These are phyloP conservation scores for Suillus subaureus DNA, from an alignment of 768 basidiomycete genomes.

Conservation along the genomic window DNA sequence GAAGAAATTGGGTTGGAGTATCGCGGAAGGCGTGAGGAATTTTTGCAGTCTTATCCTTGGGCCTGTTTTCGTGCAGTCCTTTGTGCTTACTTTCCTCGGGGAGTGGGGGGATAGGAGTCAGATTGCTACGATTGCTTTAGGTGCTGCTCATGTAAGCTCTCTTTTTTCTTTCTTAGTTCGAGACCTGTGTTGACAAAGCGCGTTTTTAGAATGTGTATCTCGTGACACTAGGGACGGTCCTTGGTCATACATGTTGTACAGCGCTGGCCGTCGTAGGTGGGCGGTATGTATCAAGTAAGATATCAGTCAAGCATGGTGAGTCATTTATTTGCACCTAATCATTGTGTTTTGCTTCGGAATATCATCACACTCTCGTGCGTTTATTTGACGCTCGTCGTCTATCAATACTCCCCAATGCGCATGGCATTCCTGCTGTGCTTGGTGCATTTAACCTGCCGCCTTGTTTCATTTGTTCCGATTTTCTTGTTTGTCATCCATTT, in stretches of 20 bases:
- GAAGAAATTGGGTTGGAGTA: not conserved
- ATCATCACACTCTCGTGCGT: conserved; percentile 74
- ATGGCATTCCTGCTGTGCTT: conserved; percentile 59
- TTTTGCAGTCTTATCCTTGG: conserved; percentile 82
- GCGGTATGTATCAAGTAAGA: conserved; percentile 88
- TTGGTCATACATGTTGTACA: conserved; percentile 87
- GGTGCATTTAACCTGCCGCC: conserved; percentile 63
- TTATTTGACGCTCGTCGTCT: conserved; percentile 49
- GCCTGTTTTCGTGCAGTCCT: conserved; percentile 88
- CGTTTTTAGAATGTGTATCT: conserved; percentile 82
- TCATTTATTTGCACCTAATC: not conserved
- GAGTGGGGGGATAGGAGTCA: conserved; percentile 85
- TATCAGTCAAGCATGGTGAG: conserved; percentile 70
- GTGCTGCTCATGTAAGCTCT: conserved; percentile 23
- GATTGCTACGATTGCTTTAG: conserved; percentile 82
- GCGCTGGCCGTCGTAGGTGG: conserved; percentile 91
- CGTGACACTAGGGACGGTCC: conserved; percentile 86
- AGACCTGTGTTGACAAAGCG: not conserved
- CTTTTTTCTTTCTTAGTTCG: not conserved
- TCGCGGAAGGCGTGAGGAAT: conserved; percentile 73
- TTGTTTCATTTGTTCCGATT: conserved; percentile 72
- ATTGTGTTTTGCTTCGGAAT: conserved; percentile 27
- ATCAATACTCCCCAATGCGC: conserved; percentile 73
- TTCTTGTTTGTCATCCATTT: conserved; percentile 51
- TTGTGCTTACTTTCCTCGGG: conserved; percentile 94